phyloP scores from a whole-genome alignment of 192 early-diverging fungal genomes.

The Umbelopsis isabellina region DNA sequence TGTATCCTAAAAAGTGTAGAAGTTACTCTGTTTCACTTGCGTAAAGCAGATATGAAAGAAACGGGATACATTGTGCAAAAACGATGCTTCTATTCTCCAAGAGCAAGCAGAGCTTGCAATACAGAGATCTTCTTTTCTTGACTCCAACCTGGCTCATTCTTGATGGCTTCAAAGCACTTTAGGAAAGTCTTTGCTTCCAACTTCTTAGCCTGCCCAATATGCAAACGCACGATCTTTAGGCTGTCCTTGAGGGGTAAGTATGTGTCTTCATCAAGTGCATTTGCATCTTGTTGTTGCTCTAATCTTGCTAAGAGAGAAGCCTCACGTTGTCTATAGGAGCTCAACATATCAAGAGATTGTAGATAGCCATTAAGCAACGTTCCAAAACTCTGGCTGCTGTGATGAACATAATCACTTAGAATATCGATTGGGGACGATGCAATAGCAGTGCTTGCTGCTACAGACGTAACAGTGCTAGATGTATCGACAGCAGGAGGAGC shows the following conservation, averaged over 20 bases:
- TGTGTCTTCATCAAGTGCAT: conserved; percentile 10
- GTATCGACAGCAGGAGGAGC: conserved; percentile 18
- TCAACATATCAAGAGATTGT: conserved; percentile 12
- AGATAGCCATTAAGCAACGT: neutral
- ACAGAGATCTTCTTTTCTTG: conserved; percentile 21
- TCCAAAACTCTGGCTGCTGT: conserved; percentile 4
- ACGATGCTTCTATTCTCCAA: neutral
- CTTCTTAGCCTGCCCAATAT: conserved; percentile 14
- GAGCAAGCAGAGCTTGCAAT: conserved; percentile 14
- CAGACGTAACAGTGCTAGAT: neutral
- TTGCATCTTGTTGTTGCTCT: conserved; percentile 7
- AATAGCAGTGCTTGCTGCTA: conserved; percentile 3
- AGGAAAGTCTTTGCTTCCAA: conserved; percentile 20
- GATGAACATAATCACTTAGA: conserved; percentile 13
- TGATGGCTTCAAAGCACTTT: conserved; percentile 12
- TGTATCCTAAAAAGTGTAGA: too few relatives aligned
- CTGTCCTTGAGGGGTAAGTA: conserved; percentile 10
- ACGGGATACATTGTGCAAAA: too few relatives aligned
- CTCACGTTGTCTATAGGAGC: conserved; percentile 9
- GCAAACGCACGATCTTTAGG: conserved; percentile 14
- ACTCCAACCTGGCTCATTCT: conserved; percentile 19
- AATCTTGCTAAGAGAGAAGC: neutral
- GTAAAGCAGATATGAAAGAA: too few relatives aligned
- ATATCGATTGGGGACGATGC: neutral
- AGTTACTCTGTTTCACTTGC: too few relatives aligned